Evolutionary conservation across 768 basidiomycete genomes (phyloP), one percentile per base, ranked within the genome.

Genomic region (Kwoniella sp.): DNA sequence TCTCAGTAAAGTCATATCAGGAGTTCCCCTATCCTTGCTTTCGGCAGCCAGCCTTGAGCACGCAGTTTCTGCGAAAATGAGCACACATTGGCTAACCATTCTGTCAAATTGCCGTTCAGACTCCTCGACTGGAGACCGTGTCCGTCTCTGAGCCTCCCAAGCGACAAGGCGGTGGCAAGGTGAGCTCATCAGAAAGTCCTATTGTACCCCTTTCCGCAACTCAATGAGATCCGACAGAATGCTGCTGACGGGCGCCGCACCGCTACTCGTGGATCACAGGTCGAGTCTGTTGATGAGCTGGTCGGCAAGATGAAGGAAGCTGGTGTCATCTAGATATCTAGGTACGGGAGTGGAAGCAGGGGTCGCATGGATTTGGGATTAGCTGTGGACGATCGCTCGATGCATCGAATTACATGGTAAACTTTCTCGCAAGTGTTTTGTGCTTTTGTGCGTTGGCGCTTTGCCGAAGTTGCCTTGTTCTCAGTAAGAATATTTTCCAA

Each of bases 111-210:
- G 45, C 41, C 29, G 20, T 17, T 15, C 51, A 80, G 79, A 85
- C 87, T 0, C 92, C 93, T 17, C 85, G 86, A 31, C 82, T 98
- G 28, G 91, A 96, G 83, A 92, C 88, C 0, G 73, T 98, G 75
- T 91, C 90, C 72, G 90, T 98, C 26, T 82, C 87, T 1, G 95
- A 97, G 78, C 96, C 96, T 26, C 89, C 91, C 0, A 88, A 90
- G 79, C 88, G 96, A 37, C 86, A 90, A 38, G 96, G 96, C 13
- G 95, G 96, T 28, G 87, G 87, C 50, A 99, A 96, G 86, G 95
- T 86, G 58, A 51, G 84, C 65, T 47, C 30, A 38, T n/a, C 29
- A 37, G 9, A 25, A 3, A 56, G 5, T 4, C 34, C 30, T 23
- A 4, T 20, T 55, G 26, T 23, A 50, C 13, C 7, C 13, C 23